phyloP scores from a whole-genome alignment of 2,329 filamentous ascomycete genomes.

The Diplodia intermedia region DNA sequence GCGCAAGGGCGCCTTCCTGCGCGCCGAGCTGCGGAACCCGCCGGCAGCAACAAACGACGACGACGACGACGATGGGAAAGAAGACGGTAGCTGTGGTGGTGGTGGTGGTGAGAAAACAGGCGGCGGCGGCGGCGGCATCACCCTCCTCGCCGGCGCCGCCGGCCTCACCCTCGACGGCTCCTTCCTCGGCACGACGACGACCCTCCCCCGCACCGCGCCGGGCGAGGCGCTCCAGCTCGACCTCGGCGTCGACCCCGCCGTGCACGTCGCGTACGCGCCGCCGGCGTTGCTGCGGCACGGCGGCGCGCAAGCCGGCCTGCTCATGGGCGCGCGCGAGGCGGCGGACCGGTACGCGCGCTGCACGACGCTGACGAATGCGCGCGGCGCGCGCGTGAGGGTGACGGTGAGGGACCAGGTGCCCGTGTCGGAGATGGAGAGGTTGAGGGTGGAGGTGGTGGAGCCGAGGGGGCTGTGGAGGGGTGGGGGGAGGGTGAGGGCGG shows the following conservation, averaged over 20 bases:
- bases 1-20: slow-evolving; percentile 65
- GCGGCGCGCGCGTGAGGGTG: slow-evolving; percentile 51
- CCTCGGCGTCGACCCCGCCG: slow-evolving; percentile 66
- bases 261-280: slow-evolving; percentile 63
- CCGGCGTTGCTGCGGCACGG: slow-evolving; percentile 61
- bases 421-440: slow-evolving; percentile 65
- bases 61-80: neutral
- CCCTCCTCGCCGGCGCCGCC: slow-evolving; percentile 62
- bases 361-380: slow-evolving; percentile 61
- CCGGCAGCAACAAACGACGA: slow-evolving; percentile 37
- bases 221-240: slow-evolving; percentile 62
- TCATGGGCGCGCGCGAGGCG: slow-evolving; percentile 51
- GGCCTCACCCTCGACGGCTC: slow-evolving; percentile 69
- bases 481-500: slow-evolving; percentile 32
- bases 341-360: slow-evolving; percentile 59
- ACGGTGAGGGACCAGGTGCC: slow-evolving; percentile 67
- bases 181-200: slow-evolving; percentile 63
- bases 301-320: slow-evolving; percentile 55
- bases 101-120: neutral
- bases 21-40: slow-evolving; percentile 63
- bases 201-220: slow-evolving; percentile 62
- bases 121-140: too few relatives aligned
- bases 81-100: too few relatives aligned
- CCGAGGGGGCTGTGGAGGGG: slow-evolving; percentile 55
- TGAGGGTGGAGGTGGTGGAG: slow-evolving; percentile 59